Evolutionary conservation across 2,329 filamentous ascomycete species (phyloP), one percentile per base, ranked within the genome.

Genomic region (Fusarium sp.): DNA sequence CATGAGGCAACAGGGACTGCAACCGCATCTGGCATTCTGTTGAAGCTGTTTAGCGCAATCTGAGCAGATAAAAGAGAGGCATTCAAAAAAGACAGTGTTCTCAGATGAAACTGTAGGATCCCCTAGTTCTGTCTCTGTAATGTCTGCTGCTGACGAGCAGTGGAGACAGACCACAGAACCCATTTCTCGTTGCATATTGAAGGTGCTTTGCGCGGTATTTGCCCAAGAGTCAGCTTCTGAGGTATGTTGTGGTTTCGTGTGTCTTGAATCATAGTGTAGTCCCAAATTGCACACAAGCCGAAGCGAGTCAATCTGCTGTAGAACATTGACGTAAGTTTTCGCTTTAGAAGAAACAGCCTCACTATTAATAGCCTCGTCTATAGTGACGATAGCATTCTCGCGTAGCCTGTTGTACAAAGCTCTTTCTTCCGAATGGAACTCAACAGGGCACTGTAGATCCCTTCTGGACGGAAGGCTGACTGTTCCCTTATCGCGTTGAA

Each of bases 261-360:
- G 74, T n/a, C 79, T 71, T 6, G 56, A 54, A 4, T 74, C 70
- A 30, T 83, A 84, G n/a, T 77, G 69, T 0, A 82, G 51, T 0
- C 84, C 84, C 1, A 85, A 70, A 44, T 85, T 81, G 36, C 84
- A 86, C 4, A 85, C 72, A 16, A 84, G 72, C 2, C 83, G 74
- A 57, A 86, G 69, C 0, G 76, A 73, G 30, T 85, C 81, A 31
- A 86, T 83, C 41, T 79, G 76, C 58, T 83, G 80, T 2, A 86
- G 63, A 1, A 81, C 79, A 42, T 83, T 84, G 11, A 80, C 73
- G 45, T 79, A 83, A 0, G 74, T 62, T 0, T 67, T 67, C 0
- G 58, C 31, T 0, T 59, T 63, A 1, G 60, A 44, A 0, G 52
- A 42, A 0, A 72, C 71, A 0, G 64, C 47, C 3, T 69, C 65